Percentiles rank a stretch among this genome's conserved stretches.
phyloP scores from a whole-genome alignment of 768 basidiomycete species.

The Lentinus brumalis region DNA sequence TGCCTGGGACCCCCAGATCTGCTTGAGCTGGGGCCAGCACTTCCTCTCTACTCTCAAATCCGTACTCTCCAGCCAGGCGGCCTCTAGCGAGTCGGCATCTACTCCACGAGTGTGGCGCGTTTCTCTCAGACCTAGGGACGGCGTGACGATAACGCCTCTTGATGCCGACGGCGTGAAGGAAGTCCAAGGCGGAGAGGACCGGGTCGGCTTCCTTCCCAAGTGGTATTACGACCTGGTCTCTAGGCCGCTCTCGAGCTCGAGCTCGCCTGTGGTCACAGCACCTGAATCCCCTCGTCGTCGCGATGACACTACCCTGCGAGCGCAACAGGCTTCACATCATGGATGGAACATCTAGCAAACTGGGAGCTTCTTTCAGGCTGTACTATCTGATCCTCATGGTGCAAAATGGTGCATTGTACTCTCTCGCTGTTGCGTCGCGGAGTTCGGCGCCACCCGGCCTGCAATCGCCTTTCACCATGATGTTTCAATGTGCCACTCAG shows the following conservation, averaged over 20 bases:
- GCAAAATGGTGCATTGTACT: too few relatives aligned
- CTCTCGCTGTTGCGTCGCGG: too few relatives aligned
- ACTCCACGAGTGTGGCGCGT: slow-evolving; percentile 67
- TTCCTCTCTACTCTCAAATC: slow-evolving; percentile 57
- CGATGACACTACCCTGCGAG: neutral
- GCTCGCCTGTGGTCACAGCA: neutral
- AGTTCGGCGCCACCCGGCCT: too few relatives aligned
- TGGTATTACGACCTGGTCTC: slow-evolving; percentile 58
- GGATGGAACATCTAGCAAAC: slow-evolving; percentile 11
- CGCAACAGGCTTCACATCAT: neutral
- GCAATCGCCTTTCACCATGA: too few relatives aligned
- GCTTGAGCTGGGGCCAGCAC: slow-evolving; percentile 71
- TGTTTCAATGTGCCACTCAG: too few relatives aligned
- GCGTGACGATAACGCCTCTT: slow-evolving; percentile 53
- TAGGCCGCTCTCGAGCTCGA: too few relatives aligned
- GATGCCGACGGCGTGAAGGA: slow-evolving; percentile 53
- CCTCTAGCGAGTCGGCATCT: slow-evolving; percentile 26
- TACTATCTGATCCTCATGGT: too few relatives aligned
- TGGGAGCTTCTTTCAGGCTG: neutral
- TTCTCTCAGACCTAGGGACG: slow-evolving; percentile 58
- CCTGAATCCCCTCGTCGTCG: neutral
- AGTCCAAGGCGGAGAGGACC: slow-evolving; percentile 65
- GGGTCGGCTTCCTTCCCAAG: slow-evolving; percentile 77
- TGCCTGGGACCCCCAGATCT: slow-evolving; percentile 77
- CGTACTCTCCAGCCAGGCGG: slow-evolving; percentile 13